Evolutionary conservation across 306 rosid species (phyloP), one percentile per base, ranked within the genome.

Genomic region (Castanospermum australe): DNA sequence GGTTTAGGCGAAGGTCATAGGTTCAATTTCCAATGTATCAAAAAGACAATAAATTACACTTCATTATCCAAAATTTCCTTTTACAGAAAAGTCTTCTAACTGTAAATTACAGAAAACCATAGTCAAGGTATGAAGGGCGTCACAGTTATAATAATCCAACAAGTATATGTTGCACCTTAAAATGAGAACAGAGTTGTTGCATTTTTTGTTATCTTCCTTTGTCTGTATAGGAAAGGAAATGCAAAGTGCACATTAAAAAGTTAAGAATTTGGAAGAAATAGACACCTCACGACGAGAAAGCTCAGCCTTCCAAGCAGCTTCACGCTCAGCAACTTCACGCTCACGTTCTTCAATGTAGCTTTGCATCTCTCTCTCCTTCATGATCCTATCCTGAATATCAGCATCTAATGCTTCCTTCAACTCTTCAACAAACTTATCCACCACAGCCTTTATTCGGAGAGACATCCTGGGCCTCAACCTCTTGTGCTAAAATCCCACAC

Each of bases 241-340:
- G 47, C n/a, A 39, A 10, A 65, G 15, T 21, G 10, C 33, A 35
- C 28, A 14, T 4, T 54, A 30, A 33, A 0, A 13, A 5, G 6
- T 15, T 56, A 55, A 21, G 2, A 59, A 82, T 67, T 56, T 59
- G 60, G 44, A 20, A 78, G 77, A 70, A 75, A 30, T 55, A 4
- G 54, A 33, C 28, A 94, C 99, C 99, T 95, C 99, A 4, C 99
- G 97, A 67, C 99, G 99, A 69, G 99, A 92, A 83, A 95, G 99
- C 81, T 95, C 99, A 28, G 98, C 98, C 82, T 95, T 95, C 99
- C 99, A 95, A 73, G 99, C 99, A 76, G 99, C 97, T 87, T 95
- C 99, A 8, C 99, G 98, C 83, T 95, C 99, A 25, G 99, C 98
- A 55, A 95, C 99, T 79, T 95, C 99, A 3, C 99, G 99, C 75